Percentiles rank a stretch among this genome's conserved stretches.
phyloP scores from a whole-genome alignment of 2,329 filamentous ascomycete genomes.

The Phialophora tarda region DNA sequence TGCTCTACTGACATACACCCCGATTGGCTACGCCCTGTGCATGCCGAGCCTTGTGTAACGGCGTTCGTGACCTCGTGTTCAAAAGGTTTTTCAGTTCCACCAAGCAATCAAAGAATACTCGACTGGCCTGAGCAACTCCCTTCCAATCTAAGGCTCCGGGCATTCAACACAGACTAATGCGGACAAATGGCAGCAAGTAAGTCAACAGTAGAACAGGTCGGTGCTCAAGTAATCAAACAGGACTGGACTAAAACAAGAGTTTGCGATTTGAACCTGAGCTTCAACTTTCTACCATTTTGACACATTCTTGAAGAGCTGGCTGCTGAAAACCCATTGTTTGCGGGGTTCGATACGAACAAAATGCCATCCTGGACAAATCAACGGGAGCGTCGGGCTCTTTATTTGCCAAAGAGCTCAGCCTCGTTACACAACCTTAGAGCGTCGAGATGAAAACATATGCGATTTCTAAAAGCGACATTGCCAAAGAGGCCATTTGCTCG shows the following conservation, averaged over 20 bases:
- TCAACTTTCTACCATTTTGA: neutral
- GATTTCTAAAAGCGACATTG: neutral
- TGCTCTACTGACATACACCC: neutral
- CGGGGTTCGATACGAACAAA: neutral
- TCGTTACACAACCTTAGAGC: neutral
- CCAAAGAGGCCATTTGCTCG: neutral
- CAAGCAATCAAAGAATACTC: neutral
- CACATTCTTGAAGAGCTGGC: neutral
- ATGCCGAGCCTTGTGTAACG: neutral
- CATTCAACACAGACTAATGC: neutral
- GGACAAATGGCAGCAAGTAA: neutral
- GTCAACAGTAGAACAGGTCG: neutral
- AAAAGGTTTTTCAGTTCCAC: neutral
- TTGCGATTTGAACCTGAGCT: neutral
- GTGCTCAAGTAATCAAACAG: neutral
- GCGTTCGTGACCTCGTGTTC: neutral
- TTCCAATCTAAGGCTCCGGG: neutral
- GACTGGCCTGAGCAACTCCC: neutral
- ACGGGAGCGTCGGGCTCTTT: neutral
- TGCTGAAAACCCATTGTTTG: neutral
- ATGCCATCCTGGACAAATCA: neutral
- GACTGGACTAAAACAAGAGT: neutral
- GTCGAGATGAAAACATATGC: neutral
- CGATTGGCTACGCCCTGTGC: neutral
- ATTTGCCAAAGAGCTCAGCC: conserved; percentile 1